A percentile compares a stretch with the other conserved stretches of the same genome.
Conservation (phyloP, 129 eudicot genomes). For the Tanacetum coccineum region DNA sequence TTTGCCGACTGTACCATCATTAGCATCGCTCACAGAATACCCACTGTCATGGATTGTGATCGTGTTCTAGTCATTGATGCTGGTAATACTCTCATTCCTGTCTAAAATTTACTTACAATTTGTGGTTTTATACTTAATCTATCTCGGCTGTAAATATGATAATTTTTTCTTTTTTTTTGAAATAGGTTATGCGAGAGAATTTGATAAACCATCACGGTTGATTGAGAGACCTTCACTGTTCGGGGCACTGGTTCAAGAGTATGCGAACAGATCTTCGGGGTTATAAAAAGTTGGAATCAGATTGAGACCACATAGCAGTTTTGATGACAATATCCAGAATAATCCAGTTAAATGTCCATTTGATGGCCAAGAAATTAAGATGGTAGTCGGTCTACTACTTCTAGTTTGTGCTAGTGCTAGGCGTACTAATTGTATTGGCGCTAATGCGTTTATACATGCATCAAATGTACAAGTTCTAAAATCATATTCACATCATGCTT, state of each 20-base stretch:
- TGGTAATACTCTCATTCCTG: conserved; percentile 31
- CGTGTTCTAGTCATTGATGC: conserved; percentile 81
- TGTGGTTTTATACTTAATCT: background rate
- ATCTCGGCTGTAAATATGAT: background rate
- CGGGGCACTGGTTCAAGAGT: conserved; percentile 55
- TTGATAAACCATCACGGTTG: conserved; percentile 39
- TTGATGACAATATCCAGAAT: background rate
- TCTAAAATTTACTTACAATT: background rate
- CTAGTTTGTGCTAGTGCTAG: background rate
- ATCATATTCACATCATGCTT: no score
- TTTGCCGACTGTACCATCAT: conserved; percentile 70
- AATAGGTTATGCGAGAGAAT: conserved; percentile 50
- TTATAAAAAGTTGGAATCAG: background rate
- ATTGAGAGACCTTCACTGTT: conserved; percentile 43
- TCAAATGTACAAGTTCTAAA: background rate
- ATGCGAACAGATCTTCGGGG: conserved; percentile 28
- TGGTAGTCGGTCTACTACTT: no score
- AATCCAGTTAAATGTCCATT: background rate
- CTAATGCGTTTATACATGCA: background rate
- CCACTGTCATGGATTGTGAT: conserved; percentile 94
- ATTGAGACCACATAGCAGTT: background rate
- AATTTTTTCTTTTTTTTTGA: no score
- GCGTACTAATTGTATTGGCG: background rate
- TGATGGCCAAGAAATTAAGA: no score
- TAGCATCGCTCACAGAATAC: conserved; percentile 94